These are phyloP conservation scores for Suillus brevipes DNA, from an alignment of 768 basidiomycete genomes.

Conservation along the genomic window DNA sequence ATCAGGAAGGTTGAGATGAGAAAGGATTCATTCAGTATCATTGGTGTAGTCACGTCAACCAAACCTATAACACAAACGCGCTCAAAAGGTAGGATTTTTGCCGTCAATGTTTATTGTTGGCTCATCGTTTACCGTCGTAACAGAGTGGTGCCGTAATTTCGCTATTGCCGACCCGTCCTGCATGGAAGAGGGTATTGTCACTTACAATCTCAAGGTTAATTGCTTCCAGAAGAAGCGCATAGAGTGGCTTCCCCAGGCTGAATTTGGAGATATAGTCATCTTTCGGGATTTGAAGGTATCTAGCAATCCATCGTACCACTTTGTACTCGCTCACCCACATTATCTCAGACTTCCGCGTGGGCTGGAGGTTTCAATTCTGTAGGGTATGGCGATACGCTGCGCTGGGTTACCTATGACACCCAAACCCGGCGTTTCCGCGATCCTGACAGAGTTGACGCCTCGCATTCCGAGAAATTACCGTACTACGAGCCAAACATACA, in stretches of 20 bases:
- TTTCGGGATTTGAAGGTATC: slow-evolving; percentile 51
- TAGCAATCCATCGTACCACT: background rate
- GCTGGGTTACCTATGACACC: slow-evolving; percentile 57
- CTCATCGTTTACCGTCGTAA: no score
- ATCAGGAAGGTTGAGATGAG: slow-evolving; percentile 16
- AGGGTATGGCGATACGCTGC: slow-evolving; percentile 47
- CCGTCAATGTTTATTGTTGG: background rate
- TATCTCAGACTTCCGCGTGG: slow-evolving; percentile 34
- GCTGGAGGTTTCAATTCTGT: slow-evolving; percentile 34
- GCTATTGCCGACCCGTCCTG: slow-evolving; percentile 55
- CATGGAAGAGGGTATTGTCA: slow-evolving; percentile 27
- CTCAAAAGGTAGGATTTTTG: slow-evolving; percentile 27
- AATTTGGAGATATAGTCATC: slow-evolving; percentile 51
- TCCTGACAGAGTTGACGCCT: slow-evolving; percentile 38
- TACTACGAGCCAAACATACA: slow-evolving; percentile 42
- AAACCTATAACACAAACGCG: slow-evolving; percentile 18
- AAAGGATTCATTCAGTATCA: slow-evolving; percentile 26
- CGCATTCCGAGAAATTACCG: slow-evolving; percentile 40
- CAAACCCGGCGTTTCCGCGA: slow-evolving; percentile 37
- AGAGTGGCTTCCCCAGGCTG: slow-evolving; percentile 53
- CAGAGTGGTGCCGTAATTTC: slow-evolving; percentile 50
- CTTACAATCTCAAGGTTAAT: slow-evolving; percentile 32
- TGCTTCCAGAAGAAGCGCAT: slow-evolving; percentile 51
- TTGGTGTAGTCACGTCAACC: slow-evolving; percentile 31
- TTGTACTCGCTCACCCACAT: background rate